Evolutionary conservation across 177 flowering plant species (phyloP).

Genomic region (Tripterygium wilfordii): DNA sequence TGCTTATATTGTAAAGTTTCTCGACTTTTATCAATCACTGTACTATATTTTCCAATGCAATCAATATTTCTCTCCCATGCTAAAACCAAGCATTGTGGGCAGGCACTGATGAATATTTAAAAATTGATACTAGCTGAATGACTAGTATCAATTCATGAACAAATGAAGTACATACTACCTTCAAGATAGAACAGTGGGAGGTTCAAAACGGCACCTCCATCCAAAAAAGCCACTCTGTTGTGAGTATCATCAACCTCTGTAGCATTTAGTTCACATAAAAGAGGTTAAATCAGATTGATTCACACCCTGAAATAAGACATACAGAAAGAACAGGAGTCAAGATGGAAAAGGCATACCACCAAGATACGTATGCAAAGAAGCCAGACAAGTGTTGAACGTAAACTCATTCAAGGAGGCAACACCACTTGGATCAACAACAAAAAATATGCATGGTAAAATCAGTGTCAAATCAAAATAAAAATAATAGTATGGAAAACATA

Average conservation of each 20-base stretch:
- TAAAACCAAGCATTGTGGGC: too few relatives aligned
- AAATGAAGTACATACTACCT: constrained; percentile 51
- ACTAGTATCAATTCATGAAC: too few relatives aligned
- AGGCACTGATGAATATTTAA: too few relatives aligned
- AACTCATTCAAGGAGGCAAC: constrained; percentile 30
- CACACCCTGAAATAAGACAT: not conserved
- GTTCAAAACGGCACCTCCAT: constrained; percentile 64
- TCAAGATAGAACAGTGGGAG: constrained; percentile 79
- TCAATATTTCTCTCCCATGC: too few relatives aligned
- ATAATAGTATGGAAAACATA: too few relatives aligned
- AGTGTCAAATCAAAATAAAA: not conserved
- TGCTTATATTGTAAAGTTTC: too few relatives aligned
- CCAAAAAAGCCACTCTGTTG: constrained; percentile 54
- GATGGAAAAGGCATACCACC: constrained; percentile 54
- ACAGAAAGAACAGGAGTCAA: not conserved
- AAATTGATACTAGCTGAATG: too few relatives aligned
- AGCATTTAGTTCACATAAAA: constrained; percentile 12
- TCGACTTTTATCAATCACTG: too few relatives aligned
- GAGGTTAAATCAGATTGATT: not conserved
- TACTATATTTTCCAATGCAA: too few relatives aligned
- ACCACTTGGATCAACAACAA: constrained; percentile 25
- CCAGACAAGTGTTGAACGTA: constrained; percentile 62
- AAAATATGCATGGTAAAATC: constrained; percentile 4
- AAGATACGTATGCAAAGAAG: constrained; percentile 80
- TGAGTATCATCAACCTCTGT: constrained; percentile 88